Evolutionary conservation across 2,329 filamentous ascomycete species (phyloP), one percentile per base, ranked within the genome.

Genomic region (Fusarium torulosum): DNA sequence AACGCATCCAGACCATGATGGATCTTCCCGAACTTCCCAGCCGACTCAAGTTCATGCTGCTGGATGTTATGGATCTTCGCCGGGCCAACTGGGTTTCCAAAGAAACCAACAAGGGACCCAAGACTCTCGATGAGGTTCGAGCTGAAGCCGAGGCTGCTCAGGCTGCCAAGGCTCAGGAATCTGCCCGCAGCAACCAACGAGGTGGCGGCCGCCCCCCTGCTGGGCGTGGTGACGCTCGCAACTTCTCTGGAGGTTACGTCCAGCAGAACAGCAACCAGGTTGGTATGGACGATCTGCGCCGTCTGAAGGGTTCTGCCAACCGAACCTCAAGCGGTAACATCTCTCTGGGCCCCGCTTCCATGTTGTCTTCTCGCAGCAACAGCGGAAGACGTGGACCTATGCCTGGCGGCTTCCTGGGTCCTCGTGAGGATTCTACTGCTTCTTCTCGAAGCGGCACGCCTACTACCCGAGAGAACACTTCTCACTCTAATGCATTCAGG

Each of bases 91-190:
- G 96, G 96, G 80, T 86, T 63, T 94, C 93, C 58, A 97, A 97
- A 85, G 93, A 97, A 77, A 82, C 84, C 53, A 91, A 94, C 81
- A 98, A 98, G 85, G 96, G 96, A 37, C 96, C 96, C 60, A 97
- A 97, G 89, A 99, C 96, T 10, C 91, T 99, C 53, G 89, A 94
- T 6, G 92, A 98, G 81, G 92, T 99, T 71, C 92, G 94, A 77
- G 91, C 90, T 71, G 91, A 93, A 81, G 87, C 87, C 60, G 91
- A 94, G 81, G 93, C 93, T 69, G 85, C 88, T 53, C 91, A 90
- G 65, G 91, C 91, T 43, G 89, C 91, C 71, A 94, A 95, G 80
- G 93, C 93, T 63, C 91, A 91, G 55, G 94, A 97, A 77, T 84
- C 80, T 51, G 85, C 86, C 43, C 82, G 85, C 65, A 84, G 77